Base-by-base conservation (phyloP, 495 filamentous ascomycete species). In the Talaromyces stipitatus region DNA sequence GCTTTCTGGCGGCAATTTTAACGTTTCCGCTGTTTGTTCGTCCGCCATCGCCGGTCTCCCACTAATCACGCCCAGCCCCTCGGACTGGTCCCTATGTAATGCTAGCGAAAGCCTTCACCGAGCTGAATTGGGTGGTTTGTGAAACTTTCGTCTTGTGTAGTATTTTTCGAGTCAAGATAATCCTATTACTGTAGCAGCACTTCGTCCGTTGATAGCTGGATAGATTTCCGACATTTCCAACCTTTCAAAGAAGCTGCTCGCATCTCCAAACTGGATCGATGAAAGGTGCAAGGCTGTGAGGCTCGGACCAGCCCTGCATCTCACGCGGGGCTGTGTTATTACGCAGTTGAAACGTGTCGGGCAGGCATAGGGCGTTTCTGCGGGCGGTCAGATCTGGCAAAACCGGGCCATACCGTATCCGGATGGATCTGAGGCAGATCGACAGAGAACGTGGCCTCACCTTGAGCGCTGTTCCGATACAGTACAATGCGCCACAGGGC, bases 1-100 rank as follows among this genome's bases (percentile, higher is more conserved):
- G 14, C 69, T 64, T 47, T 72, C 66, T 24, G 51, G 59, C 46
- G 57, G 27, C 11, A 58, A 59, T 61, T 60, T 60, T 45, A 54
- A 60, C 54, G 1, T 11, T 27, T 27, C 22, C 45, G 53, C 58
- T 43, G 53, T 52, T 14, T 53, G 48, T 52, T 43, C 50, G 18
- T 56, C 56, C 46, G 24, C 56, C 32, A 54, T 54, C 22, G 43
- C 41, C 3, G 58, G 56, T 36, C 45, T 60, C 7, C 16, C 38
- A 45, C 38, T 45, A 45, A 45, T 45, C 38, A 45, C 38, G 16
- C 38, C 38, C 38, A 45, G 38, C 16, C 38, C 38, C 38, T 45
- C 16, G n/a, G 38, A 45, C 38, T 45, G 38, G 38, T 45, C 38
- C 5, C 38, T 45, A 45, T 45, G 38, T n/a, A 18, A 45, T 45